Conservation (phyloP, 345 rosid genomes). For the Corchorus capsularis region DNA sequence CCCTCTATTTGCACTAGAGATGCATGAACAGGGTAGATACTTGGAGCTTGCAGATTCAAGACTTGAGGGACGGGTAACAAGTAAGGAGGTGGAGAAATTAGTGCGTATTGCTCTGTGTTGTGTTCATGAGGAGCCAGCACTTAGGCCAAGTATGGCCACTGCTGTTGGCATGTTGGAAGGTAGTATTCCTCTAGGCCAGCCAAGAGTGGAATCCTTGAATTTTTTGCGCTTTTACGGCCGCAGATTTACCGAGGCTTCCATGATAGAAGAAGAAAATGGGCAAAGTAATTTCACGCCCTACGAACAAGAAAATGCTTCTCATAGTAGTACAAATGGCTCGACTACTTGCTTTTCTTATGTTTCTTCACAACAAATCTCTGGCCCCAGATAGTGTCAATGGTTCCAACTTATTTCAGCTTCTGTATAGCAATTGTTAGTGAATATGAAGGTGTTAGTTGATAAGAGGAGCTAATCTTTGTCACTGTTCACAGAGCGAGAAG, state of each 20-base stretch:
- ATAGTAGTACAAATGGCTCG: constrained; percentile 37
- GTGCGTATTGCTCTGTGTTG: constrained; percentile 72
- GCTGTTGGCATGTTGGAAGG: constrained; percentile 83
- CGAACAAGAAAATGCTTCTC: constrained; percentile 40
- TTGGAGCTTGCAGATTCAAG: constrained; percentile 77
- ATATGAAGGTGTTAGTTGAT: background rate
- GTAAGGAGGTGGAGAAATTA: constrained; percentile 55
- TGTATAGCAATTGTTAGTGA: constrained; percentile 23
- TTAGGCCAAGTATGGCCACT: constrained; percentile 61
- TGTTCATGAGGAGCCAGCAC: constrained; percentile 62
- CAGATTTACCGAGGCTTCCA: constrained; percentile 75
- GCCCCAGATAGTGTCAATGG: constrained; percentile 62
- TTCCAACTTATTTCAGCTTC: background rate
- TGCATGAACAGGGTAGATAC: constrained; percentile 76
- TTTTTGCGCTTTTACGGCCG: constrained; percentile 84
- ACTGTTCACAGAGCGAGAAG: background rate
- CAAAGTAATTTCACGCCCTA: constrained; percentile 33
- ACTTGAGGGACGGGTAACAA: constrained; percentile 69
- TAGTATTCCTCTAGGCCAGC: constrained; percentile 52
- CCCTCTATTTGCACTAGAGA: constrained; percentile 83
- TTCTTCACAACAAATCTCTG: constrained; percentile 84
- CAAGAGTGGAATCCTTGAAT: constrained; percentile 75
- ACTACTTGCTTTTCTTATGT: constrained; percentile 49
- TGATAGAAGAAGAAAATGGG: constrained; percentile 41
- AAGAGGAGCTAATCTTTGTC: background rate